These are phyloP conservation scores for Scheffersomyces lignosus DNA, from an alignment of 805 yeast species.

Conservation along the genomic window DNA sequence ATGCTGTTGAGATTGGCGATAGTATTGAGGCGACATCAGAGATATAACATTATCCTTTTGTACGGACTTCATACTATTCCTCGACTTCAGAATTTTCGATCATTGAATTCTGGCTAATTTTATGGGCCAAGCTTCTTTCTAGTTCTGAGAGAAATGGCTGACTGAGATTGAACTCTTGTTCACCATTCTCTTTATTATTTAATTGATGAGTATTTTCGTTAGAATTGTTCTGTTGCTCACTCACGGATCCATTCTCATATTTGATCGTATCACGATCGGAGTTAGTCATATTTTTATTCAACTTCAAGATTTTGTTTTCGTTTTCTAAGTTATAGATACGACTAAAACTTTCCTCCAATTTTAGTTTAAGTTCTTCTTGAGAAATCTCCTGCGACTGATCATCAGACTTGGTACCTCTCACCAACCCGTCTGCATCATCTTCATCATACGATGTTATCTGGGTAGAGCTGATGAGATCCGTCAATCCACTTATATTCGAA, in stretches of 20 bases:
- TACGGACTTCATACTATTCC: neutral
- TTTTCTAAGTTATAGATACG: conserved; percentile 34
- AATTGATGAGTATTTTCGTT: neutral
- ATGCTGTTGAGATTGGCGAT: no score
- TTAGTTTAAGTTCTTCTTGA: conserved; percentile 32
- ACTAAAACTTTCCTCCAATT: conserved; percentile 40
- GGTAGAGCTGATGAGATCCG: conserved; percentile 47
- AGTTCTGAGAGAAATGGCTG: conserved; percentile 16
- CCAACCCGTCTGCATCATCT: conserved; percentile 25
- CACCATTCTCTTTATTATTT: no score
- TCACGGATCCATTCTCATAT: neutral
- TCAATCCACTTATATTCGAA: conserved; percentile 49
- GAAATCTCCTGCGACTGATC: conserved; percentile 15
- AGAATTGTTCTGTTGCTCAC: neutral
- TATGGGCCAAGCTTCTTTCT: conserved; percentile 14
- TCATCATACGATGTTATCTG: conserved; percentile 40
- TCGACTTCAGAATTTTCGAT: conserved; percentile 1
- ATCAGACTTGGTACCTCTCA: conserved; percentile 28
- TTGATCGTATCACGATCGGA: neutral
- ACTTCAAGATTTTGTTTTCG: conserved; percentile 24
- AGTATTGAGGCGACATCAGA: no score
- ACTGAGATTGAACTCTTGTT: no score
- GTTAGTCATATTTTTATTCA: neutral
- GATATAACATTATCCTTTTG: conserved; percentile 2
- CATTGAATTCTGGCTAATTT: no score